Evolutionary conservation across 148 eudicot species (phyloP).

Genomic region (Pouteria glomerata): DNA sequence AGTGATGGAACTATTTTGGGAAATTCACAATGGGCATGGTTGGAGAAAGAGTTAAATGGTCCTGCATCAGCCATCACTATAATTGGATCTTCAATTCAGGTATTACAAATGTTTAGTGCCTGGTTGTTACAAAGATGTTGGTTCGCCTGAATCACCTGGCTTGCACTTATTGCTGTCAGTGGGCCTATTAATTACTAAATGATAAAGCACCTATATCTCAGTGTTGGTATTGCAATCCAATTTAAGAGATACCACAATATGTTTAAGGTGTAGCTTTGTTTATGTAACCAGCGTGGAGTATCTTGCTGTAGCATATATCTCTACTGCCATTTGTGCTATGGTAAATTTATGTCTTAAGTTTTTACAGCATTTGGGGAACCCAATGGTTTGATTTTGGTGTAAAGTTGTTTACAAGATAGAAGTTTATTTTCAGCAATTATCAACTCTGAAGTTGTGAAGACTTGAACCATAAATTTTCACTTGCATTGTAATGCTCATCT

Average conservation of each 20-base stretch:
- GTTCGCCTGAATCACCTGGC: background rate
- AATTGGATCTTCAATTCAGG: conserved; percentile 79
- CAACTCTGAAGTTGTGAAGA: too few relatives aligned
- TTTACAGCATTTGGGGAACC: background rate
- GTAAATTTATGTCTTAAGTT: background rate
- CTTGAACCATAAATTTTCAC: too few relatives aligned
- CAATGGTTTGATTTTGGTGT: background rate
- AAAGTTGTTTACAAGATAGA: background rate
- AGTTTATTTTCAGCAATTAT: too few relatives aligned
- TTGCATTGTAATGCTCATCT: too few relatives aligned
- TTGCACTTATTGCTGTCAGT: background rate
- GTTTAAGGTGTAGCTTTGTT: background rate
- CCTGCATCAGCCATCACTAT: conserved; percentile 53
- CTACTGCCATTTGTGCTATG: background rate
- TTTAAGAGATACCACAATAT: too few relatives aligned
- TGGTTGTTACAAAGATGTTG: background rate
- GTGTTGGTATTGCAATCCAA: too few relatives aligned
- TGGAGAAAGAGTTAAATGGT: conserved; percentile 53
- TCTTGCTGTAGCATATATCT: background rate
- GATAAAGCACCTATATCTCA: background rate
- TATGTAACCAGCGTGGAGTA: background rate
- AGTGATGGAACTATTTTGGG: conserved; percentile 75
- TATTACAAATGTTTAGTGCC: conserved; percentile 9
- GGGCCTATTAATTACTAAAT: background rate
- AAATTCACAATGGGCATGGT: conserved; percentile 62